Percentiles rank a stretch among this genome's conserved stretches.
Evolutionary conservation across 768 basidiomycete genomes (phyloP).

Genomic region (Tremella yokohamensis): DNA sequence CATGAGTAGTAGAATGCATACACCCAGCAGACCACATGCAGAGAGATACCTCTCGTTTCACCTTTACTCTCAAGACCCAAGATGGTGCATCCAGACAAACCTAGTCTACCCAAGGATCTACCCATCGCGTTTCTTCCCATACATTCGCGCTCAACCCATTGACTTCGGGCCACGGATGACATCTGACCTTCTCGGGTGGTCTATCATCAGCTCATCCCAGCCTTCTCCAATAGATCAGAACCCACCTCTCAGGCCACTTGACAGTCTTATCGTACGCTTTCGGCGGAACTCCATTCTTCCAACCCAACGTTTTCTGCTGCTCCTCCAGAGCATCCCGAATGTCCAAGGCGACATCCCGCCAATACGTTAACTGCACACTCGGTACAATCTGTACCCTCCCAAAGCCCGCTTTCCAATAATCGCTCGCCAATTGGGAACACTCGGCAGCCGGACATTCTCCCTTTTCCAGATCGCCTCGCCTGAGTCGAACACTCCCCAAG

Average conservation of each 20-base stretch:
- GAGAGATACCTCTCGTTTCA: background rate
- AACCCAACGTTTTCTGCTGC: conserved; percentile 34
- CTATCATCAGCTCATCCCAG: conserved; percentile 14
- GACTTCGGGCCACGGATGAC: conserved; percentile 50
- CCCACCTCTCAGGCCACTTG: conserved; percentile 32
- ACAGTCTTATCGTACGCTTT: conserved; percentile 14
- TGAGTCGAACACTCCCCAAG: conserved; percentile 45
- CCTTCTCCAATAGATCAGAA: background rate
- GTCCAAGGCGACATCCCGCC: conserved; percentile 35
- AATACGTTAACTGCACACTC: conserved; percentile 49
- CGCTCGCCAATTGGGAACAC: conserved; percentile 38
- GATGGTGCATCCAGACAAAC: too few relatives aligned
- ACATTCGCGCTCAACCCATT: conserved; percentile 46
- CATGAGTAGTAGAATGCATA: too few relatives aligned
- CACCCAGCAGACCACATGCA: too few relatives aligned
- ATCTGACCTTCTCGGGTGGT: conserved; percentile 46
- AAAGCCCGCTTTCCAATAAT: conserved; percentile 46
- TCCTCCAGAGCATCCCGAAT: conserved; percentile 26
- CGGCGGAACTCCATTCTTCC: conserved; percentile 41
- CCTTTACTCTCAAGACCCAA: too few relatives aligned
- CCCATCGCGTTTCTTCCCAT: conserved; percentile 46
- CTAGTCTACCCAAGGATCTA: conserved; percentile 24
- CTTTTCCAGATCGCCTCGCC: conserved; percentile 28
- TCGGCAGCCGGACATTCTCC: conserved; percentile 47
- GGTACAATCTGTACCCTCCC: conserved; percentile 48